Conservation (phyloP, 1,284 basidiomycete species). For the Pascua guehoae region DNA sequence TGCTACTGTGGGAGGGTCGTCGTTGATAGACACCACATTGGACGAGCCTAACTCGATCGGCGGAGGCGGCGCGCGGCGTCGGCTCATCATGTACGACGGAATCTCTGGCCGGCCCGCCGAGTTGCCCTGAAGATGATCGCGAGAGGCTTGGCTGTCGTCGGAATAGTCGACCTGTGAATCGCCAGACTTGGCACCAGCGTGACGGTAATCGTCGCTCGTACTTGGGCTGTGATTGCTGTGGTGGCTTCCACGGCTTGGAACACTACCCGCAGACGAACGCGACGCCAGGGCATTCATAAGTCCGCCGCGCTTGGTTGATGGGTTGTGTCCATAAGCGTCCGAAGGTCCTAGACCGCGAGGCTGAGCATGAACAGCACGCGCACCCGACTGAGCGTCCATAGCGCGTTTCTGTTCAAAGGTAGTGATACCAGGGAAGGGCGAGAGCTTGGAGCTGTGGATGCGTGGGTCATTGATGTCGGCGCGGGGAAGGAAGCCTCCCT, state of each 20-base stretch:
- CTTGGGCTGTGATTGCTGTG: not conserved
- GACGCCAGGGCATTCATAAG: no score
- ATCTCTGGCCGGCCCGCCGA: conserved; percentile 7
- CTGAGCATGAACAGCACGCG: no score
- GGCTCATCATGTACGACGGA: conserved; percentile 14
- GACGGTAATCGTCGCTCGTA: conserved; percentile 8
- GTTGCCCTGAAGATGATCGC: no score
- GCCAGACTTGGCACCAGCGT: not conserved
- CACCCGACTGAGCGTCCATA: no score
- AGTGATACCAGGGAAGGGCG: conserved; percentile 81
- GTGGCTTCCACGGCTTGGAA: not conserved
- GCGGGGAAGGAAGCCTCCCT: conserved; percentile 60
- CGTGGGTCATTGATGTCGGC: conserved; percentile 54
- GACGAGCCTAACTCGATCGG: conserved; percentile 16
- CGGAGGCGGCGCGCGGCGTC: conserved; percentile 16
- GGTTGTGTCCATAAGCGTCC: no score
- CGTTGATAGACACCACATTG: conserved; percentile 18
- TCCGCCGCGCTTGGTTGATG: no score
- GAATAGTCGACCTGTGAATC: no score
- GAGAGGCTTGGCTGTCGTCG: no score
- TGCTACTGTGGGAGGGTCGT: conserved; percentile 4
- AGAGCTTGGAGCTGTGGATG: conserved; percentile 68
- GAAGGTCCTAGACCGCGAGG: no score
- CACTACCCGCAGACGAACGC: no score
- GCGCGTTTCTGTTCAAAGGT: conserved; percentile 55